Evolutionary conservation across 2,329 filamentous ascomycete genomes (phyloP), one percentile per base, ranked within the genome.

Genomic region (Cladophialophora psammophila): DNA sequence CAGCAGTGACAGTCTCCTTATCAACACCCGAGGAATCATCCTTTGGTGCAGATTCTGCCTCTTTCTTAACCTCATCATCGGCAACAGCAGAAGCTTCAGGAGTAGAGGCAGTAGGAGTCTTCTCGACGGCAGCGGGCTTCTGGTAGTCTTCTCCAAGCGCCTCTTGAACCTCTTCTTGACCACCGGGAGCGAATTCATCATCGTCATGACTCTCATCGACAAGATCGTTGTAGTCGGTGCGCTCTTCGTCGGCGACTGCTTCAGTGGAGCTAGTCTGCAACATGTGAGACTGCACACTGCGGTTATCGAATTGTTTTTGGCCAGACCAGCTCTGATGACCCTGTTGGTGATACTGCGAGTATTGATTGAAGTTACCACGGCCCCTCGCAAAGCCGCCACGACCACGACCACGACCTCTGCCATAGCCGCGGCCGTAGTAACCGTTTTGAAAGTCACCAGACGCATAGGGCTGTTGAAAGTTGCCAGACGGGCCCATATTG

Each of bases 401-500:
- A 65, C 86, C 88, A 71, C 89, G 87, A 72, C 89, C 88, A 71
- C 87, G 85, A 72, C 90, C 89, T 75, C 89, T 85, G 74, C 87
- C 87, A 78, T 85, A 88, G 71, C 89, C 90, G 80, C 88, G 88
- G 80, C 88, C 88, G 83, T 87, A 89, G 83, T 91, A 93, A 83
- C 93, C 90, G 63, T 61, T 64, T 81, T 91, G 83, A 77, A 83
- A 85, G 78, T 87, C 85, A 84, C 86, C 84, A 83, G 84, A 86
- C 80, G 82, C 82, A 79, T 83, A 87, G 73, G 80, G 78, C 69
- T 78, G 78, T 75, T 85, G 83, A 88, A 91, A 93, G 86, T 92
- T 92, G 89, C 90, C 90, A 88, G 90, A 78, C 75, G 90, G 87
- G 85, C 90, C 84, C 87, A 91, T 89, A 89, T 90, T 86, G 81